These are phyloP conservation scores for Mortierella sp. DNA, from an alignment of 371 early-diverging fungal species.

Conservation along the genomic window DNA sequence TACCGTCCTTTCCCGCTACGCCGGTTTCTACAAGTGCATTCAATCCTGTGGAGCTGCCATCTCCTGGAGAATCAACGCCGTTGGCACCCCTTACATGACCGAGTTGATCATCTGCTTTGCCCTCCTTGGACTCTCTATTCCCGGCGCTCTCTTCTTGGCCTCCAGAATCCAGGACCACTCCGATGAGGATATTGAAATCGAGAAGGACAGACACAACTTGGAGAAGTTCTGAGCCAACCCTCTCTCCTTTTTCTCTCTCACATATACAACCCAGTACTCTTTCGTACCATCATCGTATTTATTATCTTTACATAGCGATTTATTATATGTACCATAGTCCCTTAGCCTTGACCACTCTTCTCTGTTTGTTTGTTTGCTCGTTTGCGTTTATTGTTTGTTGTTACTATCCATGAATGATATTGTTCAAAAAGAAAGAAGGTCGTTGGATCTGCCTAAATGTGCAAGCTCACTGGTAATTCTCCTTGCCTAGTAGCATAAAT, in stretches of 20 bases:
- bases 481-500: too few species aligned
- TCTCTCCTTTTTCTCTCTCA: too few species aligned
- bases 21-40: slow-evolving; percentile 89
- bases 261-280: too few species aligned
- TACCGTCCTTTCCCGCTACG: slow-evolving; percentile 77
- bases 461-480: too few species aligned
- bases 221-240: slow-evolving; percentile 7
- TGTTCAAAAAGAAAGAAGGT: too few species aligned
- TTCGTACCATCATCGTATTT: background rate
- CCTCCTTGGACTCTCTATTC: slow-evolving; percentile 55
- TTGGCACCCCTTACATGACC: slow-evolving; percentile 45
- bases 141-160: slow-evolving; percentile 54
- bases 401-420: too few species aligned
- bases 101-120: slow-evolving; percentile 61
- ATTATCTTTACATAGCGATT: background rate
- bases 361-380: background rate
- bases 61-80: slow-evolving; percentile 60
- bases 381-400: background rate
- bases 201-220: background rate
- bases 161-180: slow-evolving; percentile 52
- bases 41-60: slow-evolving; percentile 80
- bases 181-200: slow-evolving; percentile 18
- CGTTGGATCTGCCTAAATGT: too few species aligned
- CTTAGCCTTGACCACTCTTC: background rate
- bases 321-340: background rate